Percentiles rank a stretch among this genome's conserved stretches.
These are phyloP conservation scores for Lodderomyces jiufengensis DNA, from an alignment of 1,139 yeast genomes.

Conservation along the genomic window DNA sequence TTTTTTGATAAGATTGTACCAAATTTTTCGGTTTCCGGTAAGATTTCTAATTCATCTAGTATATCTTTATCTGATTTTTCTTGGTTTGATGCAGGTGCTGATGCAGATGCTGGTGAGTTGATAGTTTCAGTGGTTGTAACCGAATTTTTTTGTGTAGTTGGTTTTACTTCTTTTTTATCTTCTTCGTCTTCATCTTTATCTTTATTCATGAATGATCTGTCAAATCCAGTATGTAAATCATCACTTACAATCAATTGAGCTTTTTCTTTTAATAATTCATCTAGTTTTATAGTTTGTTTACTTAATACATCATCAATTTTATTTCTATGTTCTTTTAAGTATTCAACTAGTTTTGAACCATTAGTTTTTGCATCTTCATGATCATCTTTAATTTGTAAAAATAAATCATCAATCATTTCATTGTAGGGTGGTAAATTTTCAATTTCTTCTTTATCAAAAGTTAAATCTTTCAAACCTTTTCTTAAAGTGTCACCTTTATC, in stretches of 20 bases:
- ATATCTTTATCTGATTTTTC: conserved; percentile 22
- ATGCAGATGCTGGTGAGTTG: conserved; percentile 18
- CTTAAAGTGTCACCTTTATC: conserved; percentile 37
- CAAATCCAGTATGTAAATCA: conserved; percentile 93
- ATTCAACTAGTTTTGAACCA: conserved; percentile 36
- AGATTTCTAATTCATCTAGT: conserved; percentile 33
- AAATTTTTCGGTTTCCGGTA: conserved; percentile 63
- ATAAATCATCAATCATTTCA: conserved; percentile 89
- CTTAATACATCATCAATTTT: conserved; percentile 65
- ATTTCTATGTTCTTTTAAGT: conserved; percentile 57
- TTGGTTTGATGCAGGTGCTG: conserved; percentile 8
- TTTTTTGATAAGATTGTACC: conserved; percentile 53
- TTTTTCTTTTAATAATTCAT: conserved; percentile 67
- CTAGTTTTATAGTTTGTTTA: conserved; percentile 59
- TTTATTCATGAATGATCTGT: conserved; percentile 74
- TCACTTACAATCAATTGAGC: conserved; percentile 78
- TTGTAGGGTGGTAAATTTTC: conserved; percentile 77
- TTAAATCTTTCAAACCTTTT: conserved; percentile 43
- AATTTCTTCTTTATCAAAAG: conserved; percentile 46
- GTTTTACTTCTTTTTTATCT: conserved; percentile 3
- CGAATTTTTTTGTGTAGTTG: conserved; percentile 10
- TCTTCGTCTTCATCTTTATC: conserved; percentile 27
- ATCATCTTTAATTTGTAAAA: conserved; percentile 65
- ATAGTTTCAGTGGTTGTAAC: conserved; percentile 30
- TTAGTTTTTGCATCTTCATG: conserved; percentile 48